phyloP scores from a whole-genome alignment of 331 rosid species.

The Dryas integrifolia region DNA sequence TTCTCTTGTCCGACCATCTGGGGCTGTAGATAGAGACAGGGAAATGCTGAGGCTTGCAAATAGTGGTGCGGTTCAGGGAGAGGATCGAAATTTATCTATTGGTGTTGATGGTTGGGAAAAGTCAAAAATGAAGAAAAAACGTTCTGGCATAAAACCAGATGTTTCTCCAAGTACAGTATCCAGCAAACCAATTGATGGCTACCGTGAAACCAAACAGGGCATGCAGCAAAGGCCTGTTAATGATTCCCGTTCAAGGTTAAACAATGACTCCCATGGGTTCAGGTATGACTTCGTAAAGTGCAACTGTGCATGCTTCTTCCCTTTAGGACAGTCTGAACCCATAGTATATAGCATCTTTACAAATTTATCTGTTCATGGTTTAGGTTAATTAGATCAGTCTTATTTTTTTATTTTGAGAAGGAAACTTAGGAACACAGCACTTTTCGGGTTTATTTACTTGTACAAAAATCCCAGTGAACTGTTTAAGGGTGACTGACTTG shows the following conservation, averaged over 20 bases:
- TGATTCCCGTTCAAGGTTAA: conserved; percentile 72
- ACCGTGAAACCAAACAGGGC: conserved; percentile 80
- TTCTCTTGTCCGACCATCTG: conserved; percentile 69
- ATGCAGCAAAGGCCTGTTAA: conserved; percentile 65
- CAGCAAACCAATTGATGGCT: conserved; percentile 60
- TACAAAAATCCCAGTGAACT: not conserved
- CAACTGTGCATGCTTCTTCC: not conserved
- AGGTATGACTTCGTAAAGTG: conserved; percentile 53
- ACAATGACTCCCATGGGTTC: conserved; percentile 73
- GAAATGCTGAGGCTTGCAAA: conserved; percentile 64
- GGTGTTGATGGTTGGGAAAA: conserved; percentile 95
- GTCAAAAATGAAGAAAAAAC: conserved; percentile 89
- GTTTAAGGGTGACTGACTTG: not conserved
- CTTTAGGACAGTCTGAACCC: not conserved
- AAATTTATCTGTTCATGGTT: not conserved
- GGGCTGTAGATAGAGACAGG: conserved; percentile 67
- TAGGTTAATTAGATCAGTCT: not conserved
- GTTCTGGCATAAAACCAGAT: conserved; percentile 86
- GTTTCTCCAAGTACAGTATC: conserved; percentile 56
- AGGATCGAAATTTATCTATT: conserved; percentile 65
- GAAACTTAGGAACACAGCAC: not conserved
- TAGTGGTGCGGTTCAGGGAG: conserved; percentile 63
- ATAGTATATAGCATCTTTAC: not conserved
- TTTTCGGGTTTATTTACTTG: not conserved
- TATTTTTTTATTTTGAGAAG: not conserved